Evolutionary conservation across 345 rosid genomes (phyloP), one percentile per base, ranked within the genome.

Genomic region (Brassica juncea): DNA sequence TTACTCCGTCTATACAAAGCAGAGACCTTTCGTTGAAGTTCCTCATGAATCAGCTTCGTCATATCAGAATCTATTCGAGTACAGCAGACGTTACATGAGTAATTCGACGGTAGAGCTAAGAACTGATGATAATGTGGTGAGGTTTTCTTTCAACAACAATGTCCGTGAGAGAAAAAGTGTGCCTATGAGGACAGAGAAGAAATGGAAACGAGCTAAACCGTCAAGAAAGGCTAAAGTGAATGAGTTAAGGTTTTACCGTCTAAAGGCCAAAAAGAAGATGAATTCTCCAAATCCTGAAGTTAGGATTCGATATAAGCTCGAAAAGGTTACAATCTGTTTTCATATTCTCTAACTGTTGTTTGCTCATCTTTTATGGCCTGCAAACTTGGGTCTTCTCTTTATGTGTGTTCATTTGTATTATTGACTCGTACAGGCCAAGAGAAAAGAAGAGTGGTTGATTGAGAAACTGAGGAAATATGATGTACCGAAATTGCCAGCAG

Each of bases 201-300:
- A 82, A 83, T 67, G 80, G 77, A 92, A 86, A 72, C 66, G 78
- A 21, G 72, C 75, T 62, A 92, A 87, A 79, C 82, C 83, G 83
- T 91, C 97, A 8, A 89, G 77, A 80, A 89, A 85, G 82, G 86
- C 88, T 28, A 94, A 88, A 81, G 73, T 85, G 62, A 94, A 94
- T 44, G 99, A 94, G 81, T 90, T 94, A 59, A 84, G 90, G 71
- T 90, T 91, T 52, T 92, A 89, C 68, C 91, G 95, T 67, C 85
- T 92, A 10, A 91, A 89, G 88, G 95, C 97, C 55, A 92, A 91
- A 80, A 94, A 87, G 93, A 89, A 91, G 92, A 94, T 89, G 85
- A 94, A 92, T 82, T 94, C 99, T 59, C 92, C 94, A 8, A 94
- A 91, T 72, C 98, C 99, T 14, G 97, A 91, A 90, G 97, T 94